Percentiles rank a stretch among this genome's conserved stretches.
Conservation (phyloP, 495 filamentous ascomycete species). For the Eremomyces bilateralis region DNA sequence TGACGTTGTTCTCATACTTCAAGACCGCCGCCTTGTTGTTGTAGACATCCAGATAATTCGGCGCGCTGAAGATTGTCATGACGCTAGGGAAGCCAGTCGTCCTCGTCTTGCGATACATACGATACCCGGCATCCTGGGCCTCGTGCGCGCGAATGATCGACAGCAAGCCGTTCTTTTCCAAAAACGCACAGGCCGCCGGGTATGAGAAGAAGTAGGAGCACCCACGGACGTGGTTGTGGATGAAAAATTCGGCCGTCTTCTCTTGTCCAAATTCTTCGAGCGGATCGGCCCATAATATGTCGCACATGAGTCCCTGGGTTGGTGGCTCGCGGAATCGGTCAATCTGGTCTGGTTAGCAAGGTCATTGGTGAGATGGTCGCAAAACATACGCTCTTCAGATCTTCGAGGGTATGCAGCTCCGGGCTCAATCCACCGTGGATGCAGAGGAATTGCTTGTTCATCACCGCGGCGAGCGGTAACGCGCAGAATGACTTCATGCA, state of each 20-base stretch:
- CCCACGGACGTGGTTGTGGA: conserved; percentile 94
- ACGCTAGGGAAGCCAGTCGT: conserved; percentile 97
- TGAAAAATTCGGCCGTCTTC: conserved; percentile 88
- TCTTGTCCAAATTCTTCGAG: conserved; percentile 99
- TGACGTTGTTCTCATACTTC: conserved; percentile 99
- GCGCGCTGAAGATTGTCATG: conserved; percentile 98
- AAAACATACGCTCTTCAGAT: conserved; percentile 55
- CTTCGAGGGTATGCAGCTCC: conserved; percentile 86
- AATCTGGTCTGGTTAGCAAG: conserved; percentile 33
- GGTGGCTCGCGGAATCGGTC: conserved; percentile 95
- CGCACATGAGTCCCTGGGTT: conserved; percentile 95
- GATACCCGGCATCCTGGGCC: conserved; percentile 92
- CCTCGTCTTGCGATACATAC: conserved; percentile 96
- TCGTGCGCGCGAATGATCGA: conserved; percentile 98
- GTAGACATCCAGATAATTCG: conserved; percentile 98
- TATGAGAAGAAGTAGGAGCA: conserved; percentile 99
- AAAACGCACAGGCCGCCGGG: conserved; percentile 88
- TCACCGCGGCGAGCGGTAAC: conserved; percentile 82
- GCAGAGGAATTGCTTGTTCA: conserved; percentile 99
- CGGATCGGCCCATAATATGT: conserved; percentile 96
- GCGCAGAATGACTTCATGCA: conserved; percentile 96
- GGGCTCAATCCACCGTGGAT: conserved; percentile 94
- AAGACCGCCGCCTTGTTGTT: conserved; percentile 98
- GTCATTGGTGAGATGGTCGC: conserved; percentile 3
- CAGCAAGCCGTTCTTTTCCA: conserved; percentile 96